These are phyloP conservation scores for Suillus paluster DNA, from an alignment of 768 basidiomycete genomes.

Conservation along the genomic window DNA sequence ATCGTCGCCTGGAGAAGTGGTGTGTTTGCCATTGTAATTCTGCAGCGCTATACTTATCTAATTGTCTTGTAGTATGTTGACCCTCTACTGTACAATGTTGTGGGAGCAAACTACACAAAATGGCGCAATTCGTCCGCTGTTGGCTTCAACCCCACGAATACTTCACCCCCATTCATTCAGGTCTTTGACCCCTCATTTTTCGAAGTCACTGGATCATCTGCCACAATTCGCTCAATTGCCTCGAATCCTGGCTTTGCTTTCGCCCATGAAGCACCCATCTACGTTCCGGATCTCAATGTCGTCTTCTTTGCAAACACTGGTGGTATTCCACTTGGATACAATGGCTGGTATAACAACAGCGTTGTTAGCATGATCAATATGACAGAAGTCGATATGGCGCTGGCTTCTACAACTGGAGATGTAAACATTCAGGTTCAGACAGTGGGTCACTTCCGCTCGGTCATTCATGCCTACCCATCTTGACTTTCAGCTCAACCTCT, in stretches of 20 bases:
- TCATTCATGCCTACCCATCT: conserved; percentile 12
- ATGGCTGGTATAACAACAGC: conserved; percentile 66
- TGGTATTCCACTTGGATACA: conserved; percentile 66
- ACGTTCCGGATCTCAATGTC: conserved; percentile 66
- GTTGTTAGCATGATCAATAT: conserved; percentile 65
- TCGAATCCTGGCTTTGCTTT: conserved; percentile 66
- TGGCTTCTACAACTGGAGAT: conserved; percentile 38
- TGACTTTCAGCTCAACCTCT: conserved; percentile 54
- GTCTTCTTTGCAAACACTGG: conserved; percentile 75
- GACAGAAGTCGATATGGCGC: conserved; percentile 52
- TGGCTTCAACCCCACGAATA: conserved; percentile 65
- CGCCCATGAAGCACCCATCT: conserved; percentile 81
- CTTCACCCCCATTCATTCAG: conserved; percentile 63
- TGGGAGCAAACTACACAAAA: conserved; percentile 46
- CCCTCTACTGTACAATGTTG: conserved; percentile 54
- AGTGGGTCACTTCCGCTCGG: conserved; percentile 24
- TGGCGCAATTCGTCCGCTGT: conserved; percentile 42
- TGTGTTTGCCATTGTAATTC: conserved; percentile 6
- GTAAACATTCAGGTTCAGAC: conserved; percentile 55
- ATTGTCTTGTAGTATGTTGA: conserved; percentile 47
- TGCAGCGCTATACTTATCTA: neutral
- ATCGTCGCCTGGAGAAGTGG: conserved; percentile 19
- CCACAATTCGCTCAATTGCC: conserved; percentile 63
- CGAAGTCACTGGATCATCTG: conserved; percentile 56
- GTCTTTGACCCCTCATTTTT: conserved; percentile 58